Evolutionary conservation across 768 basidiomycete species (phyloP).

Genomic region (Amanita fuliginea): DNA sequence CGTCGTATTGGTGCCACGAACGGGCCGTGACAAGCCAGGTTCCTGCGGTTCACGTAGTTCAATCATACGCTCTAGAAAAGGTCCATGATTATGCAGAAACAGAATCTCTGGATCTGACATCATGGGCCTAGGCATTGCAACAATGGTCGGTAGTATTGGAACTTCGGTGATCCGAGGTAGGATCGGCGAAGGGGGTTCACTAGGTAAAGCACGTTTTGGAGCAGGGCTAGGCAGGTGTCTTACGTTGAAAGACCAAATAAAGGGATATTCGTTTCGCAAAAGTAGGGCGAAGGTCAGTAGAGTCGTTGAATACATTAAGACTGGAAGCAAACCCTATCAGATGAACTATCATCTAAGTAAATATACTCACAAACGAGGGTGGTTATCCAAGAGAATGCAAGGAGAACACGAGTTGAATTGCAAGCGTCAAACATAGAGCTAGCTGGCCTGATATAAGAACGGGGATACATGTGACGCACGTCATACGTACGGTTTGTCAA

Average conservation of each 20-base stretch:
- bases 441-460: slow-evolving; percentile 3
- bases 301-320: slow-evolving; percentile 46
- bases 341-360: not conserved
- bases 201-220: slow-evolving; percentile 18
- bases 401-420: slow-evolving; percentile 40
- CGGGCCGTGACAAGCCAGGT: slow-evolving; percentile 12
- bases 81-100: slow-evolving; percentile 27
- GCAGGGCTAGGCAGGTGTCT: slow-evolving; percentile 28
- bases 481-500: slow-evolving; percentile 3
- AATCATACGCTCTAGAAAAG: slow-evolving; percentile 33
- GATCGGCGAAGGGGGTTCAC: slow-evolving; percentile 21
- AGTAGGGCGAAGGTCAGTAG: slow-evolving; percentile 29
- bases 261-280: slow-evolving; percentile 29
- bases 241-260: slow-evolving; percentile 41
- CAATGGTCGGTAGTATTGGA: slow-evolving; percentile 21
- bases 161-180: slow-evolving; percentile 25
- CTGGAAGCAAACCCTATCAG: slow-evolving; percentile 20
- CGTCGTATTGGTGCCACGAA: slow-evolving; percentile 12
- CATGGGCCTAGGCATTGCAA: slow-evolving; percentile 29
- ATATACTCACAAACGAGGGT: slow-evolving; percentile 26
- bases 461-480: not conserved
- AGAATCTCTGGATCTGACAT: slow-evolving; percentile 19
- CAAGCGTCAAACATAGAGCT: slow-evolving; percentile 22
- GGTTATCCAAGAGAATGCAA: slow-evolving; percentile 36
- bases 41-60: slow-evolving; percentile 31